phyloP scores from a whole-genome alignment of 305 asterid species.

The Plantago lanceolata region DNA sequence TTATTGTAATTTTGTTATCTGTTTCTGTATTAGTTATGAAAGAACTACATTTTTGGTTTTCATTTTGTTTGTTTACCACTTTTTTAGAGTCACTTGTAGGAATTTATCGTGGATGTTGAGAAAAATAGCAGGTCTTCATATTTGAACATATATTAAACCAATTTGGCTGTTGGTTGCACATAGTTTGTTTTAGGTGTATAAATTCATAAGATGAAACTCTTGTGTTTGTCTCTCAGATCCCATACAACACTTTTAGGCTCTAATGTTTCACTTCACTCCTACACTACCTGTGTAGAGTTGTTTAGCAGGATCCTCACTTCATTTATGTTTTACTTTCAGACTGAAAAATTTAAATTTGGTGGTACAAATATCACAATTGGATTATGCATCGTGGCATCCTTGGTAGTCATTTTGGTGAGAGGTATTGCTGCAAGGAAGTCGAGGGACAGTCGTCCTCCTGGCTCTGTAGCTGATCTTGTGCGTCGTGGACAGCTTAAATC shows the following conservation, averaged over 20 bases:
- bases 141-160: not conserved
- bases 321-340: conserved; percentile 32
- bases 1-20: not conserved
- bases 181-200: not conserved
- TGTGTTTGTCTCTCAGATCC: not conserved
- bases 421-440: conserved; percentile 45
- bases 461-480: conserved; percentile 94
- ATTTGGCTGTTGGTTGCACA: conserved; percentile 11
- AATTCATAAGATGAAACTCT: conserved; percentile 6
- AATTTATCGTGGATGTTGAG: not conserved
- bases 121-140: not conserved
- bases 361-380: conserved; percentile 53
- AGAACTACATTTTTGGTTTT: not conserved
- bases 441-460: conserved; percentile 48
- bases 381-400: conserved; percentile 47
- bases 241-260: not conserved
- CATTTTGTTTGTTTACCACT: not conserved
- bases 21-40: not conserved
- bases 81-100: not conserved
- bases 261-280: not conserved
- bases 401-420: conserved; percentile 50
- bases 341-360: conserved; percentile 44
- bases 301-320: conserved; percentile 9
- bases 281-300: not conserved
- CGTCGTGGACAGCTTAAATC: conserved; percentile 94